Percentiles rank a stretch among this genome's conserved stretches.
Evolutionary conservation across 768 basidiomycete genomes (phyloP).

Genomic region (Hortiboletus flavorubellus): DNA sequence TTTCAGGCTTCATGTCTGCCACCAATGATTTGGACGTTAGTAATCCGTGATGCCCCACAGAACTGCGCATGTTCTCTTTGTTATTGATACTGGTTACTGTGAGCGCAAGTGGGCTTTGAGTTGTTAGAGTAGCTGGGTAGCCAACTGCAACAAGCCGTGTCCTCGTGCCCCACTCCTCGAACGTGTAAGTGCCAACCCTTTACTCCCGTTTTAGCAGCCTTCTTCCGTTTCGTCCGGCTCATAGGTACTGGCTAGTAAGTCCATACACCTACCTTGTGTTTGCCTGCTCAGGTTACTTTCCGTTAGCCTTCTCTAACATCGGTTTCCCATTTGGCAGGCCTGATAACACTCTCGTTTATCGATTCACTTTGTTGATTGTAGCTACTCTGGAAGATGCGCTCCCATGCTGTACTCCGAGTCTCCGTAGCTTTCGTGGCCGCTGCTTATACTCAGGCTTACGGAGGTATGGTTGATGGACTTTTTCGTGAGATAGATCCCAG

Average conservation of each 20-base stretch:
- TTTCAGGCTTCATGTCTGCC: neutral
- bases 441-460: neutral
- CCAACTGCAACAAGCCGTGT: neutral
- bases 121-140: neutral
- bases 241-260: slow-evolving; percentile 24
- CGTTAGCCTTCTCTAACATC: slow-evolving; percentile 13
- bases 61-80: neutral
- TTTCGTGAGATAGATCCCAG: neutral
- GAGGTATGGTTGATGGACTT: neutral
- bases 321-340: slow-evolving; percentile 11
- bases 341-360: slow-evolving; percentile 7
- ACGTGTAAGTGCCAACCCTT: neutral
- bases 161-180: neutral
- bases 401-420: neutral
- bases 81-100: neutral
- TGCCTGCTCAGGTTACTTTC: neutral
- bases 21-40: neutral
- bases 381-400: slow-evolving; percentile 11
- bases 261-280: neutral
- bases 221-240: slow-evolving; percentile 16
- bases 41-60: neutral
- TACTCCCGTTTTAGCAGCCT: slow-evolving; percentile 5
- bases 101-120: neutral
- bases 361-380: neutral
- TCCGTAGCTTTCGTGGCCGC: slow-evolving; percentile 5